These are phyloP conservation scores for Boletus rex-veris DNA, from an alignment of 768 basidiomycete species.

Conservation along the genomic window DNA sequence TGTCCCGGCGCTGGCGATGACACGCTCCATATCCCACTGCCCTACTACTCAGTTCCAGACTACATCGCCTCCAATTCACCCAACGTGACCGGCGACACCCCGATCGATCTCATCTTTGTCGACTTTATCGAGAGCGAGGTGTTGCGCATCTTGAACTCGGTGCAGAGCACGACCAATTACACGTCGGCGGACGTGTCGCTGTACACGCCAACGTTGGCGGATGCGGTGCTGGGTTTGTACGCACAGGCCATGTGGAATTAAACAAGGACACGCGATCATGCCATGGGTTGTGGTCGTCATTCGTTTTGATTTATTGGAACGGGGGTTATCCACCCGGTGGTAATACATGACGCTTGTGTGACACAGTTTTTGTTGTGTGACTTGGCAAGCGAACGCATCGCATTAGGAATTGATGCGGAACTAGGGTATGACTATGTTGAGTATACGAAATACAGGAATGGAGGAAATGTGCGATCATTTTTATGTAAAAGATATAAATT, in stretches of 20 bases:
- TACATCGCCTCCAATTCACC: conserved; percentile 60
- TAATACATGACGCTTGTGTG: background rate
- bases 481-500: conserved; percentile 20
- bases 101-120: conserved; percentile 73
- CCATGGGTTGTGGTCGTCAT: too few relatives aligned
- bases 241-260: conserved; percentile 33
- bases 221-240: conserved; percentile 39
- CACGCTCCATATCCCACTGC: conserved; percentile 56
- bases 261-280: background rate
- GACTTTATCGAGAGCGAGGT: conserved; percentile 60
- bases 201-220: conserved; percentile 48
- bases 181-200: conserved; percentile 46
- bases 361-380: background rate
- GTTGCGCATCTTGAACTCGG: conserved; percentile 50
- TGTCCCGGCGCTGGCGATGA: conserved; percentile 61
- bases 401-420: too few relatives aligned
- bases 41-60: conserved; percentile 50
- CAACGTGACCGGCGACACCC: conserved; percentile 43
- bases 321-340: background rate
- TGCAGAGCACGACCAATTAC: conserved; percentile 51
- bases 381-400: background rate
- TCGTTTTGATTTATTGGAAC: background rate
- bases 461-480: background rate
- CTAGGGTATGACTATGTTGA: background rate
- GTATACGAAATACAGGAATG: background rate